Evolutionary conservation across 2,329 filamentous ascomycete genomes (phyloP), one percentile per base, ranked within the genome.

Genomic region (Xylaria multiplex): DNA sequence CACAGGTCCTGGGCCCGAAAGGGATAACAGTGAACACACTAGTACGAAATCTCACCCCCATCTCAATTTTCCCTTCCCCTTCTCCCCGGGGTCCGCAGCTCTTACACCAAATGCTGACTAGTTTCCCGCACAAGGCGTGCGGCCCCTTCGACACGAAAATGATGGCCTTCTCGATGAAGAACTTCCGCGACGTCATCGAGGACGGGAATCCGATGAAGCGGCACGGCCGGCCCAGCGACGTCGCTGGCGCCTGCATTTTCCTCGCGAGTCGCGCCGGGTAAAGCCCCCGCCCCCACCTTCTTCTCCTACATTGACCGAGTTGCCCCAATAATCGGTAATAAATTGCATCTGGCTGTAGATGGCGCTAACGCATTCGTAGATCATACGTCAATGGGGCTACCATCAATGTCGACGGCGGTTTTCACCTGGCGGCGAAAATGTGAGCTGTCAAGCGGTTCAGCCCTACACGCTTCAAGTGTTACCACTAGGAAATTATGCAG

Each of bases 201-300:
- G 79, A 78, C 0, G 84, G 84, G 3, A 88, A 91, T 66, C 91
- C 91, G 9, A 74, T 93, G 70, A 85, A 86, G 0, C 80, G 91
- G 37, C 91, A 93, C 71, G 91, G 91, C 0, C 84, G 80, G 19
- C 85, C 89, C 0, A 80, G 89, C 75, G 91, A 93, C 76, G 88
- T 92, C 3, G 90, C 90, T 0, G 91, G 91, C 0, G 84, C 90
- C 11, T 92, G 90, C 75, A 78, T 93, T 62, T 93, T 90, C 78
- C 77, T 93, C 74, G 83, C 85, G 45, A 91, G 89, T 72, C 81
- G 85, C 61, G 91, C 91, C 1, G 91, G 91, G 77, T 81, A 69
- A 77, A 79, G 74, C 35, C 30, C 3, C 60, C 45, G 22, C n/a
- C 22, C 32, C 61, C 16, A 53, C 35, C 30, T 3, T 62, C 45